Base-by-base conservation (phyloP, 2,329 filamentous ascomycete species). In the Leptodontidium sp. region DNA sequence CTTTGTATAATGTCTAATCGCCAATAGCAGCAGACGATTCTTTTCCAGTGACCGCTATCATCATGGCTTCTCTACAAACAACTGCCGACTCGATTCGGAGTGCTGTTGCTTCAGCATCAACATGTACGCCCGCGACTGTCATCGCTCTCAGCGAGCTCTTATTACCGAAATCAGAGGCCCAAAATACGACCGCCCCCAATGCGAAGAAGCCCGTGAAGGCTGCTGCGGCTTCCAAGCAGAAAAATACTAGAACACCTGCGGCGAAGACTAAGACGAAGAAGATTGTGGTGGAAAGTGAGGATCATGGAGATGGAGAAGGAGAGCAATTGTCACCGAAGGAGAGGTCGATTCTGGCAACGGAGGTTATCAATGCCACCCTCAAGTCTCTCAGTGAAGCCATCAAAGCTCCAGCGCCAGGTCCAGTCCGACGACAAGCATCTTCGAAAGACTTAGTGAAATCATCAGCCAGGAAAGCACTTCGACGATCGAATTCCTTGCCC, bases 341-440 rank as follows among this genome's bases (percentile, higher is more conserved):
- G 68, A 88, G 86, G 78, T 89, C 88, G 62, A 83, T 87, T 55
- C 81, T 94, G 45, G 91, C 92, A 14, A 93, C 91, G 0, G 87
- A 93, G 70, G 84, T 93, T 45, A 88, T 93, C 75, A 95, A 94
- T 77, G 82, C 84, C 7, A 85, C 89, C 1, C 83, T 94, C 49
- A 93, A 92, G 75, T 84, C 86, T 11, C 84, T 95, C 3, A 85
- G 85, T n/a, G 89, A 92, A 66, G 88, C 88, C 0, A 83, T 88
- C 24, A 93, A 90, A 77, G 79, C 82, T 21, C 73, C 76, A 1
- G 24, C 69, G 2, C 62, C 70, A 32, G 17, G 62, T 17, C 55
- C 68, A 21, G 63, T 71, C 11, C 72, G 73, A 64, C 72, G 71
- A 61, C 72, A 74, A 50, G 63, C 68, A 49, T 73, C 72, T 32